phyloP scores from a whole-genome alignment of 345 rosid species.

The Cardamine chenopodiifolia region DNA sequence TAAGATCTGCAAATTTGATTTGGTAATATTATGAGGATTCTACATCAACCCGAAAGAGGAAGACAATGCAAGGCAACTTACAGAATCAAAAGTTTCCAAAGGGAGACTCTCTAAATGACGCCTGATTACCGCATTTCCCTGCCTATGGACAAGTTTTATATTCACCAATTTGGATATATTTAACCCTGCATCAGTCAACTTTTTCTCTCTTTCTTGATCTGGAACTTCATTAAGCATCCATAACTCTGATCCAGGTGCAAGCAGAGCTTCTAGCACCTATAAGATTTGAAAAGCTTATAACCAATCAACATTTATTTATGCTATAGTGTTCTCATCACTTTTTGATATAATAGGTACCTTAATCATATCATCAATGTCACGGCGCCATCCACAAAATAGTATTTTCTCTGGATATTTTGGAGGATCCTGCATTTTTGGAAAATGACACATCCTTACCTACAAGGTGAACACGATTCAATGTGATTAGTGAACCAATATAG shows the following conservation, averaged over 20 bases:
- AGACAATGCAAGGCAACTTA: constrained; percentile 49
- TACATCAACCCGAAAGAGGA: not conserved
- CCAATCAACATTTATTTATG: not conserved
- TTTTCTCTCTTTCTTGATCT: constrained; percentile 78
- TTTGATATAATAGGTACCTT: constrained; percentile 49
- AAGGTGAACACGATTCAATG: constrained; percentile 16
- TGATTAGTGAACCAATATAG: constrained; percentile 17
- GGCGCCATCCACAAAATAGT: constrained; percentile 94
- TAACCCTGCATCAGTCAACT: constrained; percentile 78
- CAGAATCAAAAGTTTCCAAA: constrained; percentile 92
- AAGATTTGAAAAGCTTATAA: constrained; percentile 7
- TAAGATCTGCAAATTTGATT: constrained; percentile 75
- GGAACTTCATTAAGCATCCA: constrained; percentile 97
- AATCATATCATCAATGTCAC: constrained; percentile 97
- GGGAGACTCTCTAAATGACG: constrained; percentile 87
- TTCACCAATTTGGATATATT: constrained; percentile 58
- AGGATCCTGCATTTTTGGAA: constrained; percentile 67
- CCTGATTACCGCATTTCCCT: constrained; percentile 83
- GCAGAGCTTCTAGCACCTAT: constrained; percentile 86
- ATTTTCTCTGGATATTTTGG: constrained; percentile 93
- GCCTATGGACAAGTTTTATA: constrained; percentile 77
- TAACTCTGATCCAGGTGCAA: constrained; percentile 88
- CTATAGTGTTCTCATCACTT: not conserved
- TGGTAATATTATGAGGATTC: constrained; percentile 46
- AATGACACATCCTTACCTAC: constrained; percentile 59